phyloP scores from a whole-genome alignment of 78 protist genomes.

The Andalucia godoyi region DNA sequence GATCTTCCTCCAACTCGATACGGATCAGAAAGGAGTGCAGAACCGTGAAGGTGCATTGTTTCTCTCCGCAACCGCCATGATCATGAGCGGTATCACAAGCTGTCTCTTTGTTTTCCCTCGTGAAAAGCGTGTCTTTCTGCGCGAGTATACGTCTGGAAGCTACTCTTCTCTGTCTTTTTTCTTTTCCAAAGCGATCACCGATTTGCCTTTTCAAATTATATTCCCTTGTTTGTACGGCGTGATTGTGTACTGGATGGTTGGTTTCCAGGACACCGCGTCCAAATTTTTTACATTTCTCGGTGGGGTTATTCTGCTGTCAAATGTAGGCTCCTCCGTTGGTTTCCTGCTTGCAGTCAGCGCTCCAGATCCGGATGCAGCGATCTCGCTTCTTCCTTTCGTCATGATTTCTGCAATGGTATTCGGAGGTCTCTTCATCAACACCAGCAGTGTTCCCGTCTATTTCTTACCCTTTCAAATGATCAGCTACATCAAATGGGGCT shows the following conservation, averaged over 20 bases:
- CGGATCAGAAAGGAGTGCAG: neutral
- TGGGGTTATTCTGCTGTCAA: no score
- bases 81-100: neutral
- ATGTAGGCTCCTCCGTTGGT: no score
- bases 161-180: neutral
- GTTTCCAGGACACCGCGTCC: neutral
- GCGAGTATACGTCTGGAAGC: neutral
- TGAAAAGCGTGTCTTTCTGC: neutral
- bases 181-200: neutral
- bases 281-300: no score
- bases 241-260: neutral
- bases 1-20: neutral
- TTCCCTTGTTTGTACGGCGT: neutral
- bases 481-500: neutral
- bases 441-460: neutral
- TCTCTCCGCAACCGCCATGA: neutral
- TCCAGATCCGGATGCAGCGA: neutral
- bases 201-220: neutral
- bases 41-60: neutral
- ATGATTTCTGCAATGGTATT: constrained; percentile 21
- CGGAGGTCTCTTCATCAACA: constrained; percentile 25
- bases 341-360: neutral
- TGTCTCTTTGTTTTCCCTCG: neutral
- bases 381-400: constrained; percentile 16
- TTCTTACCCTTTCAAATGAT: constrained; percentile 12